Evolutionary conservation across 768 basidiomycete genomes (phyloP), one percentile per base, ranked within the genome.

Genomic region (Hygrophorus pudorinus): DNA sequence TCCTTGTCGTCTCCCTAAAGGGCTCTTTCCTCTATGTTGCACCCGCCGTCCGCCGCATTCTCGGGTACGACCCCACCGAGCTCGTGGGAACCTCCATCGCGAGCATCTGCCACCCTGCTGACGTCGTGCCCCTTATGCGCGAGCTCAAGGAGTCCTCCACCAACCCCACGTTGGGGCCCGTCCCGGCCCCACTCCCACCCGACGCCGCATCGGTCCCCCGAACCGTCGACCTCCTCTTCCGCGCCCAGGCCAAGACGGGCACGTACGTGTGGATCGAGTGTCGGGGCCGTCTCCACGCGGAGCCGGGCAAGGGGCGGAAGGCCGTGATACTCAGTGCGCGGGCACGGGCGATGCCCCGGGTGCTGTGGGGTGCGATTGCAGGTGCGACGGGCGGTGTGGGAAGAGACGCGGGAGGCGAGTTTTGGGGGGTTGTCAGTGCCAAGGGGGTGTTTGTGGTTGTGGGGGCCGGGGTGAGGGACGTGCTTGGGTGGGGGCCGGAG

Each of bases 301-400:
- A 99, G 65, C 83, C 90, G 0, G 90, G 91, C 1, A 97, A 97
- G 57, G 91, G 91, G 1, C 70, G 91, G 30, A 96, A 98, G 63
- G 89, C 91, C 1, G 90, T 99, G 56, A 78, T 99, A 29, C 70
- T 99, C n/a, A 78, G 76, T 45, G 93, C 85, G 0, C 72, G 94
- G 7, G 76, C 81, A 24, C 65, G 82, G 36, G 72, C 72, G 54
- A 81, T 87, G 71, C 76, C 79, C 6, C 57, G 52, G 1, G 59
- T 90, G 17, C 60, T 57, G 3, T 91, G 88, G 88, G 66, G 64
- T 2, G 65, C 68, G 30, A 61, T 91, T 21, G 59, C 65, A 1
- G 56, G 59, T 21, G 71, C 70, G 2, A 80, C 80, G 16, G 81
- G 78, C 20, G 21, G 29, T 16, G 45, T 32, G n/a, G 46, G 21